A percentile compares a stretch with the other conserved stretches of the same genome.
Conservation (phyloP, 2,329 filamentous ascomycete species). For the Aspergillus chevalieri region DNA sequence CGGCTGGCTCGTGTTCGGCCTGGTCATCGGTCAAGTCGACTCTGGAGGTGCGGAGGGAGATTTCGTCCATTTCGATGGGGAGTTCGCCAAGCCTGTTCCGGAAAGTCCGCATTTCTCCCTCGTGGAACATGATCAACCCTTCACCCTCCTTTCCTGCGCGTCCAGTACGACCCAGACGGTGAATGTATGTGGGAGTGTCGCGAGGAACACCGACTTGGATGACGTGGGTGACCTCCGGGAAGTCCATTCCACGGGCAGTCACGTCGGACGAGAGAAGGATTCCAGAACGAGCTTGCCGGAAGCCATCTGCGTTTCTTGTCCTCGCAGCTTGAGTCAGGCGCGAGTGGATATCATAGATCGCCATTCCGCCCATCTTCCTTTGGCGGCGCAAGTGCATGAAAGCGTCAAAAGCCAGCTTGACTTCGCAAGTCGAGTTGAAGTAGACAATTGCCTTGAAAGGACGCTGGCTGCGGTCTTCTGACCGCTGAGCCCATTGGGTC, state of each 20-base stretch:
- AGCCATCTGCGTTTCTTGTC: slow-evolving; percentile 64
- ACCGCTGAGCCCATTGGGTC: slow-evolving; percentile 48
- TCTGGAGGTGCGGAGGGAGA: slow-evolving; percentile 38
- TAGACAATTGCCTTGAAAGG: slow-evolving; percentile 98
- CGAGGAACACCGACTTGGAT: slow-evolving; percentile 64
- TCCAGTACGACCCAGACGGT: slow-evolving; percentile 69
- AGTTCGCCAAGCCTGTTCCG: slow-evolving; percentile 49
- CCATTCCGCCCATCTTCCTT: slow-evolving; percentile 27
- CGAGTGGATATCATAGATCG: slow-evolving; percentile 65
- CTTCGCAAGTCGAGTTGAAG: slow-evolving; percentile 71
- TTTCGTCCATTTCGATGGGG: slow-evolving; percentile 43
- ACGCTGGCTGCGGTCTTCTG: slow-evolving; percentile 31
- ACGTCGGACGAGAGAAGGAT: slow-evolving; percentile 74
- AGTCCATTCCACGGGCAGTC: slow-evolving; percentile 76
- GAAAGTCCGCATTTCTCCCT: slow-evolving; percentile 47
- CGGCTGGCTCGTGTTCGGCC: slow-evolving; percentile 6
- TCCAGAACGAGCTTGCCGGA: slow-evolving; percentile 58
- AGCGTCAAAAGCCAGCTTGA: slow-evolving; percentile 57
- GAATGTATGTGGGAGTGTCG: slow-evolving; percentile 66
- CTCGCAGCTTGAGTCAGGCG: slow-evolving; percentile 65
- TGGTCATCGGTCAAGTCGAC: slow-evolving; percentile 28
- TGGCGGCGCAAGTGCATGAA: slow-evolving; percentile 46
- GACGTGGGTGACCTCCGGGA: slow-evolving; percentile 72
- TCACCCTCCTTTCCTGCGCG: slow-evolving; percentile 60
- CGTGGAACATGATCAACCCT: slow-evolving; percentile 54